These are phyloP conservation scores for Pseudogymnoascus pannorum DNA, from an alignment of 2,329 filamentous ascomycete species.

Conservation along the genomic window DNA sequence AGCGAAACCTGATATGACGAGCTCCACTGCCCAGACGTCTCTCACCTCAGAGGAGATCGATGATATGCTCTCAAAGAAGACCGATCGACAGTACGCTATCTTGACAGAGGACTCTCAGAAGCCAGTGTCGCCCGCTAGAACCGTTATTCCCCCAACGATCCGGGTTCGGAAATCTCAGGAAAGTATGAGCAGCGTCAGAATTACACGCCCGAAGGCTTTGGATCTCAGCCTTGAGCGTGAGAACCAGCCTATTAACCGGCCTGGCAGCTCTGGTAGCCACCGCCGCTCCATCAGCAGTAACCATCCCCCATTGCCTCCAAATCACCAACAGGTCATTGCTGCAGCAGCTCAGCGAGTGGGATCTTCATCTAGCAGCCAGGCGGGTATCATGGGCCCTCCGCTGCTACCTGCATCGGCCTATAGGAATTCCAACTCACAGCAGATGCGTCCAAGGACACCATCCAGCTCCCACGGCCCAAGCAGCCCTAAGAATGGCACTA, in stretches of 20 bases:
- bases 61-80: slow-evolving; percentile 56
- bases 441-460: slow-evolving; percentile 23
- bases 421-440: slow-evolving; percentile 11
- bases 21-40: slow-evolving; percentile 74
- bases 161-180: slow-evolving; percentile 43
- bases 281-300: slow-evolving; percentile 38
- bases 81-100: slow-evolving; percentile 23
- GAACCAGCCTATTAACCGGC: slow-evolving; percentile 41
- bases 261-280: slow-evolving; percentile 66
- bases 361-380: slow-evolving; percentile 32
- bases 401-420: slow-evolving; percentile 67
- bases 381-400: slow-evolving; percentile 72
- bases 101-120: slow-evolving; percentile 20
- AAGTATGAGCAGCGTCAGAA: slow-evolving; percentile 39
- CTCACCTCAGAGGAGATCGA: slow-evolving; percentile 80
- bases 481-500: slow-evolving; percentile 45
- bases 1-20: slow-evolving; percentile 42
- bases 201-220: slow-evolving; percentile 31
- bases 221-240: slow-evolving; percentile 33
- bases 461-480: slow-evolving; percentile 46
- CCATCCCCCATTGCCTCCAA: slow-evolving; percentile 68
- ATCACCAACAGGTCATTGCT: slow-evolving; percentile 80
- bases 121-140: slow-evolving; percentile 24
- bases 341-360: slow-evolving; percentile 54
- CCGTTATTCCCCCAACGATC: slow-evolving; percentile 31